Evolutionary conservation across 257 asterid species (phyloP).

Genomic region (Gentiana macrophylla): DNA sequence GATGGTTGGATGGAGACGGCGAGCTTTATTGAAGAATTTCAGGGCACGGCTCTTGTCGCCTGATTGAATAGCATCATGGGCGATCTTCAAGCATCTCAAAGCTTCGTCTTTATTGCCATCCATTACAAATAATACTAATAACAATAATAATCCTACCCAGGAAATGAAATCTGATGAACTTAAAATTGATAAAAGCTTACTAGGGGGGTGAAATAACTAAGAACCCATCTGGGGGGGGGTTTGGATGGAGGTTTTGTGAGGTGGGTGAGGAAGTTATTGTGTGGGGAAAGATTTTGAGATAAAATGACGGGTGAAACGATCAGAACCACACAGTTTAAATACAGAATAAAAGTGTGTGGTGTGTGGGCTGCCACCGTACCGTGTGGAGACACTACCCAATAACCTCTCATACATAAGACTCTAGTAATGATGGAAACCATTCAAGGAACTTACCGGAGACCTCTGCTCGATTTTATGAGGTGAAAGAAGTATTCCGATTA

Average conservation of each 20-base stretch:
- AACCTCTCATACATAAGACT: too few relatives aligned
- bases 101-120: constrained; percentile 99
- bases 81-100: constrained; percentile 71
- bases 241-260: too few relatives aligned
- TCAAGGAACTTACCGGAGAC: too few relatives aligned
- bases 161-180: not conserved
- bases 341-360: not conserved
- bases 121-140: constrained; percentile 23
- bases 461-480: too few relatives aligned
- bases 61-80: constrained; percentile 50
- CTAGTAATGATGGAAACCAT: too few relatives aligned
- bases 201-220: not conserved
- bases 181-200: not conserved
- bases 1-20: constrained; percentile 64
- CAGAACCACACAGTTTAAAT: too few relatives aligned
- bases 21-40: constrained; percentile 75
- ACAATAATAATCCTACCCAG: not conserved
- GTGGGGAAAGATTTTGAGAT: too few relatives aligned
- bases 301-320: too few relatives aligned
- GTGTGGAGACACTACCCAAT: too few relatives aligned
- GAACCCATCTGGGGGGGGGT: too few relatives aligned
- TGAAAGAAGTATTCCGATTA: too few relatives aligned
- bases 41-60: constrained; percentile 66
- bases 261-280: not conserved
- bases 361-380: too few relatives aligned